Percentiles rank a stretch among this genome's conserved stretches.
phyloP scores from a whole-genome alignment of 1,284 basidiomycete species.

The Phaffia rhodozyma region DNA sequence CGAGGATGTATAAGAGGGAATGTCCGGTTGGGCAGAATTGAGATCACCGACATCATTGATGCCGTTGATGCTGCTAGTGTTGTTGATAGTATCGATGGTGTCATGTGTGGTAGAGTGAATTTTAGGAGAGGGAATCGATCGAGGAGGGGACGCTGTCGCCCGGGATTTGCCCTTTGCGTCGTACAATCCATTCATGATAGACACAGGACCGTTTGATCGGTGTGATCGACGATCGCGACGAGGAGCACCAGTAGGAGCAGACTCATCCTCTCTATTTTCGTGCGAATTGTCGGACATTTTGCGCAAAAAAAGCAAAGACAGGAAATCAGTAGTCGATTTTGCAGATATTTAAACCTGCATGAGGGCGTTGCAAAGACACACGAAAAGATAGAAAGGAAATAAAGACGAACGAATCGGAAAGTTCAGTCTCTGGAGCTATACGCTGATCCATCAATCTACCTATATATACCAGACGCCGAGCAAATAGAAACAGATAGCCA shows the following conservation, averaged over 20 bases:
- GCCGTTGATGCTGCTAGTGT: too few relatives aligned
- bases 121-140: too few relatives aligned
- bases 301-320: background rate
- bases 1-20: too few relatives aligned
- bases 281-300: background rate
- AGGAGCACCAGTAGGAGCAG: too few relatives aligned
- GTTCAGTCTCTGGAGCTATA: constrained; percentile 16
- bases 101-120: too few relatives aligned
- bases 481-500: background rate
- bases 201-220: background rate
- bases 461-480: background rate
- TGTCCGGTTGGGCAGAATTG: too few relatives aligned
- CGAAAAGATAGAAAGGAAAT: background rate
- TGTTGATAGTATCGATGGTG: too few relatives aligned
- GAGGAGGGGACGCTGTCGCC: too few relatives aligned
- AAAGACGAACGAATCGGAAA: constrained; percentile 14
- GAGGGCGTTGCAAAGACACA: background rate
- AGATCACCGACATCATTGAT: too few relatives aligned
- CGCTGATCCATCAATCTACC: constrained; percentile 15
- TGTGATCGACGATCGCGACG: constrained; percentile 11
- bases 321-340: background rate
- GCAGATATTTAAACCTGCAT: background rate
- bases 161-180: too few relatives aligned
- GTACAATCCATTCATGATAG: too few relatives aligned
- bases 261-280: constrained; percentile 1